phyloP scores from a whole-genome alignment of 768 basidiomycete species.

The Filobasidium floriforme region DNA sequence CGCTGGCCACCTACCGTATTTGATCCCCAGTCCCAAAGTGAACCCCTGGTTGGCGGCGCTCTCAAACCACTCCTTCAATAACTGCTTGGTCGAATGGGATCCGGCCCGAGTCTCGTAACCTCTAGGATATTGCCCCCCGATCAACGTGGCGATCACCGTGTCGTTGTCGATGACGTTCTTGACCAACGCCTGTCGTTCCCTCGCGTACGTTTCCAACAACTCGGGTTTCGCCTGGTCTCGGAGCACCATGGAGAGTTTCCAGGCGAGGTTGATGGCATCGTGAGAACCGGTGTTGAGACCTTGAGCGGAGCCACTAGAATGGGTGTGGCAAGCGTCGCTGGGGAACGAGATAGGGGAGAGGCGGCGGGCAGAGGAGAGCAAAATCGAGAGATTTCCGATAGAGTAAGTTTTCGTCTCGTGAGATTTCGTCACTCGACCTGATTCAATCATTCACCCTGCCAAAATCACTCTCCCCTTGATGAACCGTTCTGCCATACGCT shows the following conservation, averaged over 20 bases:
- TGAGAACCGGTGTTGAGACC: constrained; percentile 42
- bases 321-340: constrained; percentile 30
- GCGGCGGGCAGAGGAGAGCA: not conserved
- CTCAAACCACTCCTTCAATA: constrained; percentile 7
- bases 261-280: constrained; percentile 66
- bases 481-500: constrained; percentile 21
- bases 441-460: constrained; percentile 25
- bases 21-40: constrained; percentile 7
- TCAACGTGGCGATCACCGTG: constrained; percentile 7
- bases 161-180: constrained; percentile 10
- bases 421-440: too few species aligned
- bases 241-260: constrained; percentile 59
- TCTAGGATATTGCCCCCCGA: not conserved
- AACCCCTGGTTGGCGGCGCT: not conserved
- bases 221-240: constrained; percentile 52
- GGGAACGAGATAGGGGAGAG: too few species aligned
- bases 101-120: not conserved
- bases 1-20: not conserved
- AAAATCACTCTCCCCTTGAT: constrained; percentile 27
- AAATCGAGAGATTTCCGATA: not conserved
- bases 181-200: constrained; percentile 4
- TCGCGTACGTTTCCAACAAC: not conserved
- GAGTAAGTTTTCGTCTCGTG: too few species aligned
- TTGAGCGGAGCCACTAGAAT: constrained; percentile 28
- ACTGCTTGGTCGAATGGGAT: not conserved